phyloP scores from a whole-genome alignment of 768 basidiomycete species.

The Sutorius australiensis region DNA sequence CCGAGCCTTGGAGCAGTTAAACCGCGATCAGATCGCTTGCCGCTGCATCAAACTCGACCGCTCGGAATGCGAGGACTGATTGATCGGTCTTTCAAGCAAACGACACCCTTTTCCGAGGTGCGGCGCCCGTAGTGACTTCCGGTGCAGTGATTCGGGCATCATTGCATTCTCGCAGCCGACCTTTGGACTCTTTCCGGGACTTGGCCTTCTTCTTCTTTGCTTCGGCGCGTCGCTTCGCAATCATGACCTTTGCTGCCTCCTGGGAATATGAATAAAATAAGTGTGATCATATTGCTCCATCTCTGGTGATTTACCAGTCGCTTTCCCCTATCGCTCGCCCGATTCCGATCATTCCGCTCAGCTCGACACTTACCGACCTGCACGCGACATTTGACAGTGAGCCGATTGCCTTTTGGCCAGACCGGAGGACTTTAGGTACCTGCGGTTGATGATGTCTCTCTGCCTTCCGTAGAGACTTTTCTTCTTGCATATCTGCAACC shows the following conservation, averaged over 20 bases:
- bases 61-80: slow-evolving; percentile 19
- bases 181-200: slow-evolving; percentile 23
- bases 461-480: slow-evolving; percentile 38
- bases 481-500: slow-evolving; percentile 45
- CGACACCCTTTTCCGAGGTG: slow-evolving; percentile 34
- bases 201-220: slow-evolving; percentile 40
- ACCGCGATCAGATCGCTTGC: slow-evolving; percentile 28
- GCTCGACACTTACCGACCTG: slow-evolving; percentile 29
- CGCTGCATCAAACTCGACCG: slow-evolving; percentile 6
- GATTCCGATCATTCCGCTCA: slow-evolving; percentile 25
- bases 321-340: slow-evolving; percentile 30
- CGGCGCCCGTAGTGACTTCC: slow-evolving; percentile 6
- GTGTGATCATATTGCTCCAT: slow-evolving; percentile 7
- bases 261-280: slow-evolving; percentile 21
- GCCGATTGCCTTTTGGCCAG: slow-evolving; percentile 15
- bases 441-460: slow-evolving; percentile 40
- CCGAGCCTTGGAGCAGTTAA: slow-evolving; percentile 1
- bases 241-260: slow-evolving; percentile 42
- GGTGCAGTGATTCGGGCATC: slow-evolving; percentile 10
- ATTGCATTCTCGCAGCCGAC: slow-evolving; percentile 11
- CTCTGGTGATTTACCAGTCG: slow-evolving; percentile 36
- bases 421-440: slow-evolving; percentile 25
- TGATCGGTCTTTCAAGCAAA: slow-evolving; percentile 25
- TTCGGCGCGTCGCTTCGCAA: slow-evolving; percentile 35
- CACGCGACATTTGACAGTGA: slow-evolving; percentile 11